Base-by-base conservation (phyloP, 306 rosid genomes). In the Vachellia pachyceras region DNA sequence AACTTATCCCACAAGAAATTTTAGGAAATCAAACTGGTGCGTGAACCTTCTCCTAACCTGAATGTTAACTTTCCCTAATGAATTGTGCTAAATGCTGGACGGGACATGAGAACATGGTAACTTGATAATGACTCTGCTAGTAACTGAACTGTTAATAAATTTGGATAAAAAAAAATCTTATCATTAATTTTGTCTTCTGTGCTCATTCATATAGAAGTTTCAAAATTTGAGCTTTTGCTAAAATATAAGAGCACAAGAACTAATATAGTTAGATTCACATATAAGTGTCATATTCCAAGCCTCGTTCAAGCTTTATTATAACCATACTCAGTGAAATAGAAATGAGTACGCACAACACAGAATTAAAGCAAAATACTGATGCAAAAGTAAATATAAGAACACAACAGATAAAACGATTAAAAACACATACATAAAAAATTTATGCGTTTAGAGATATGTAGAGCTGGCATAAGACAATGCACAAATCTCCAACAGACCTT, bases 401-500 rank as follows among this genome's bases (percentile, higher is more conserved):
- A 55, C 57, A 55, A 54, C 25, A 54, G n/a, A 50, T 50, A 50
- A 50, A 50, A 50, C 5, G 17, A 50, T 50, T 50, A 5, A 18
- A 54, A 18, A 54, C 61, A n/a, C n/a, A n/a, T n/a, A n/a, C n/a
- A n/a, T 3, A 47, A 54, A 5, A 5, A 57, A 57, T 20, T 22
- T 22, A 61, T 17, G 25, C 52, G 33, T 64, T 84, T 65, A 69
- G 77, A 23, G 37, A 46, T 52, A 29, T 39, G 64, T 49, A 47
- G 29, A 49, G 64, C 75, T 69, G 58, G 29, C 52, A 80, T 78
- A 64, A 71, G 39, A 36, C 54, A 76, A 75, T 12, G 67, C 75
- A 79, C 14, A 61, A 9, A 80, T 65, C 77, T 33, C 33, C 18
- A 55, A 42, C 14, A 18, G 39, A 22, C 46, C 63, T 33, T 71